Percentiles rank a stretch among this genome's conserved stretches.
Conservation (phyloP, 1,284 basidiomycete species). For the Fomitopsis betulina region DNA sequence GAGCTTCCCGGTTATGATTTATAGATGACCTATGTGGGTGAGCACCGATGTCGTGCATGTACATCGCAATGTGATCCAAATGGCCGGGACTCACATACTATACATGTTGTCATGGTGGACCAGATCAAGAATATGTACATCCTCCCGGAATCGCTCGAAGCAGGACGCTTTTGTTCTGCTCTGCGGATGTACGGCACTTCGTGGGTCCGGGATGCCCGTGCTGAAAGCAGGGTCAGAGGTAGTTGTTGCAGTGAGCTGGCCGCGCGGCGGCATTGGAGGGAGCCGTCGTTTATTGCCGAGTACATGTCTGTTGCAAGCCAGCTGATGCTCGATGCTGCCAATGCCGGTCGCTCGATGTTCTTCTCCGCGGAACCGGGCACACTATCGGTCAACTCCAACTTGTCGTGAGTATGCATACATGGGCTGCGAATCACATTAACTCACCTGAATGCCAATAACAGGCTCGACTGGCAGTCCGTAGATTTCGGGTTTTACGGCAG, state of each 20-base stretch:
- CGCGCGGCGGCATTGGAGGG: no score
- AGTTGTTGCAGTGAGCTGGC: no score
- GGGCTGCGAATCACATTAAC: not conserved
- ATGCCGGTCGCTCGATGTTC: slow-evolving; percentile 18
- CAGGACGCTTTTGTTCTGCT: slow-evolving; percentile 19
- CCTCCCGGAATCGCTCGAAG: slow-evolving; percentile 20
- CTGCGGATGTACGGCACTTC: slow-evolving; percentile 22
- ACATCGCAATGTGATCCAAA: no score
- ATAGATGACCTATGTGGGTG: slow-evolving; percentile 17
- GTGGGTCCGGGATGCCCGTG: no score
- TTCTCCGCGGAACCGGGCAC: slow-evolving; percentile 15
- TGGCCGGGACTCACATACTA: no score
- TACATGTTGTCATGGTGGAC: not conserved
- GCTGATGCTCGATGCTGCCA: slow-evolving; percentile 23
- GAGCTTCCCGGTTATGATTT: slow-evolving; percentile 16
- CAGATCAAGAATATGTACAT: slow-evolving; percentile 29
- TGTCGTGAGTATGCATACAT: slow-evolving; percentile 18
- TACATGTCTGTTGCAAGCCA: slow-evolving; percentile 26
- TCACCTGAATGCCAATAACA: not conserved
- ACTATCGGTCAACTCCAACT: slow-evolving; percentile 29
- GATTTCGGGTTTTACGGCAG: slow-evolving; percentile 27
- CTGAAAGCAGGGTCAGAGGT: no score
- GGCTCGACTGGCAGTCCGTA: slow-evolving; percentile 26
- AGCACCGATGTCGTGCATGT: not conserved
- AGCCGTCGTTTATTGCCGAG: slow-evolving; percentile 17